Conservation (phyloP, 345 rosid genomes). For the Erucastrum elatum region DNA sequence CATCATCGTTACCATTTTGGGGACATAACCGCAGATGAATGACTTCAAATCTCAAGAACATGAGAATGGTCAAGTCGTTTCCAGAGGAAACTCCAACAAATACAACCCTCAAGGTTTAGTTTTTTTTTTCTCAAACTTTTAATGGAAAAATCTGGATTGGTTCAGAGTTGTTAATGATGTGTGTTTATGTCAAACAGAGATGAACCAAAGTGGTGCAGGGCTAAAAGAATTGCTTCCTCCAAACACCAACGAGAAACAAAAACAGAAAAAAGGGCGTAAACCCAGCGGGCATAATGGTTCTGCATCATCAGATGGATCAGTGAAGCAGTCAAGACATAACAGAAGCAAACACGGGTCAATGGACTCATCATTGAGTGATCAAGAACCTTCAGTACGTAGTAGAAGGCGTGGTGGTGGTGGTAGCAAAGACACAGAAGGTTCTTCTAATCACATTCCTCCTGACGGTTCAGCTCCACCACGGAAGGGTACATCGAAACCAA, state of each 20-base stretch:
- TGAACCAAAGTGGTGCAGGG: constrained; percentile 24
- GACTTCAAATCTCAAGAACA: constrained; percentile 39
- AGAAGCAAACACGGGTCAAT: constrained; percentile 32
- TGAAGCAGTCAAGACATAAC: constrained; percentile 34
- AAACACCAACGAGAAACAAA: constrained; percentile 27
- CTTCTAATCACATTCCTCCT: constrained; percentile 1
- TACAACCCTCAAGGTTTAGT: constrained; percentile 30
- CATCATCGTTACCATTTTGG: neutral
- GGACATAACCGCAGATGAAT: constrained; percentile 30
- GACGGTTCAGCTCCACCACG: constrained; percentile 39
- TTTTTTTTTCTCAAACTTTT: neutral
- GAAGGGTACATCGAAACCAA: constrained; percentile 32
- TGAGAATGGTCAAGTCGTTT: constrained; percentile 35
- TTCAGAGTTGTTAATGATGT: neutral
- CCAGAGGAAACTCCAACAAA: constrained; percentile 39
- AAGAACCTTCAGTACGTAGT: constrained; percentile 35
- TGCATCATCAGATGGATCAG: constrained; percentile 24
- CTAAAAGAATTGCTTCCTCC: constrained; percentile 29
- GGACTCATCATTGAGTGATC: constrained; percentile 26
- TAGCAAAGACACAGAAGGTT: constrained; percentile 9
- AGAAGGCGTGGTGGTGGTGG: constrained; percentile 28
- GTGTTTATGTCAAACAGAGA: constrained; percentile 18
- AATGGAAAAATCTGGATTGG: neutral
- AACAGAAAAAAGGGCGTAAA: constrained; percentile 36
- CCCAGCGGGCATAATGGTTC: constrained; percentile 13